Conservation (phyloP, 257 asterid species). For the Petunia secreta region DNA sequence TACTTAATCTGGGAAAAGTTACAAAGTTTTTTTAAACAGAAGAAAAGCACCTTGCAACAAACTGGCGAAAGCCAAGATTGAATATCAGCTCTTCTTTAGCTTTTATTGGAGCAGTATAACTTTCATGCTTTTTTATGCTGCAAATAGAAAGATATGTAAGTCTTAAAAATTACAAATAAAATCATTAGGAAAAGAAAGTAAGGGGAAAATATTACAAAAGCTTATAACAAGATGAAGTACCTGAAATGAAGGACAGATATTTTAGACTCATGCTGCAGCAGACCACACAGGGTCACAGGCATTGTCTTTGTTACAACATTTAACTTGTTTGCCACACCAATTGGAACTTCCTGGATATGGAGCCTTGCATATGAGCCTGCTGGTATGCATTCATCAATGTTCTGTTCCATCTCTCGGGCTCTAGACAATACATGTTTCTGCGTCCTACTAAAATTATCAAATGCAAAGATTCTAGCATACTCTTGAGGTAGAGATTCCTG, state of each 20-base stretch:
- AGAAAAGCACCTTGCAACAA: conserved; percentile 60
- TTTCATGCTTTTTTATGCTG: conserved; percentile 85
- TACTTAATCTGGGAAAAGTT: background rate
- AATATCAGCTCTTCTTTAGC: conserved; percentile 91
- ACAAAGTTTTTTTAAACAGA: background rate
- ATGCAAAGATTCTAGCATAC: conserved; percentile 86
- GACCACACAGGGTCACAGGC: conserved; percentile 80
- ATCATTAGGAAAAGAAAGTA: conserved; percentile 19
- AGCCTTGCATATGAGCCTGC: conserved; percentile 78
- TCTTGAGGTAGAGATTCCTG: conserved; percentile 97
- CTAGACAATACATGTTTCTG: conserved; percentile 82
- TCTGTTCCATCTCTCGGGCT: conserved; percentile 71
- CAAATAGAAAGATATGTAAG: conserved; percentile 27
- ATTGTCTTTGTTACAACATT: conserved; percentile 45
- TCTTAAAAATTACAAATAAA: conserved; percentile 25
- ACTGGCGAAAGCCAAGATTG: conserved; percentile 96
- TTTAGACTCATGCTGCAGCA: conserved; percentile 90
- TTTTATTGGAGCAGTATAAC: conserved; percentile 81
- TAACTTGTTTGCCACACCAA: conserved; percentile 61
- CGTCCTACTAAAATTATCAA: conserved; percentile 80
- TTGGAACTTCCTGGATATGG: conserved; percentile 62
- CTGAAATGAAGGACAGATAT: conserved; percentile 96
- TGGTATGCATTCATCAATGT: conserved; percentile 47
- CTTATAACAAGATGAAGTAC: conserved; percentile 39
- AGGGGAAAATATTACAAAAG: background rate